These are phyloP conservation scores for Protea cynaroides DNA, from an alignment of 164 flowering plant species.

Conservation along the genomic window DNA sequence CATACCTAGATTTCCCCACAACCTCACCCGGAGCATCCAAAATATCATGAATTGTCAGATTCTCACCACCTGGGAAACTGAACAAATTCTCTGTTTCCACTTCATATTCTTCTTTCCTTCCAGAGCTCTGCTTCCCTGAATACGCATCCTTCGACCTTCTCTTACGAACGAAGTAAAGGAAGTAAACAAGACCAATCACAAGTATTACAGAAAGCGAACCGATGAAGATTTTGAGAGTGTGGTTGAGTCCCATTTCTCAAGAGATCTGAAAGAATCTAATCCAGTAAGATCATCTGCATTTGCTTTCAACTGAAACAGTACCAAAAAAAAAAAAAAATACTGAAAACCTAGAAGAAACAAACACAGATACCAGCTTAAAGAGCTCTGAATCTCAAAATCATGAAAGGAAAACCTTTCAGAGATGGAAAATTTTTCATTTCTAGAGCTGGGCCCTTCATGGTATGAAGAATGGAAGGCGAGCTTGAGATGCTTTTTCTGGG, in stretches of 20 bases:
- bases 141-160: constrained; percentile 8
- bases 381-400: no score
- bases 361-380: no score
- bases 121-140: constrained; percentile 19
- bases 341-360: no score
- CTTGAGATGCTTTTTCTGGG: no score
- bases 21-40: constrained; percentile 96
- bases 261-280: neutral
- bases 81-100: constrained; percentile 44
- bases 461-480: no score
- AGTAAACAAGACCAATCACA: constrained; percentile 15
- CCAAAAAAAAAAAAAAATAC: no score
- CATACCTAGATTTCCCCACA: constrained; percentile 82
- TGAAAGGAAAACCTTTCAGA: no score
- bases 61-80: constrained; percentile 59
- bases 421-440: no score
- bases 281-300: neutral
- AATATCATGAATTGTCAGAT: constrained; percentile 57
- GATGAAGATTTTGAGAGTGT: constrained; percentile 27
- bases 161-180: constrained; percentile 26
- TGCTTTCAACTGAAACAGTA: no score
- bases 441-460: no score
- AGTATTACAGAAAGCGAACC: constrained; percentile 16
- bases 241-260: constrained; percentile 23
- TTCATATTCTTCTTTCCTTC: constrained; percentile 19